These are phyloP conservation scores for Penicillium paradoxum DNA, from an alignment of 495 filamentous ascomycete species.

Conservation along the genomic window DNA sequence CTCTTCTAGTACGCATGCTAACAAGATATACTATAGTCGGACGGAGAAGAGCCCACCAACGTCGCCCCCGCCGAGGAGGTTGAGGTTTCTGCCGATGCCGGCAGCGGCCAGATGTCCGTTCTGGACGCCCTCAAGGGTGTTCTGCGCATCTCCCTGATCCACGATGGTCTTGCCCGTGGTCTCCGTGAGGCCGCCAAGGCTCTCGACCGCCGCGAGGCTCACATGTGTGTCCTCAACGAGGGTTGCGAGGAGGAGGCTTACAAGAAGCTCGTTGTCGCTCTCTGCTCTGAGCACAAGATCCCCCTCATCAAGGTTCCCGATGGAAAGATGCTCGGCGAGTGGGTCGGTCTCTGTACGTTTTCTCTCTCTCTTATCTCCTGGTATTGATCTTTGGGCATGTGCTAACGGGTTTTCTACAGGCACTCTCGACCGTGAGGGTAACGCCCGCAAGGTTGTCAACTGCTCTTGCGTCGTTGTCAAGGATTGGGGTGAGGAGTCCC, in stretches of 20 bases:
- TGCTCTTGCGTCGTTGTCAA: slow-evolving; percentile 99
- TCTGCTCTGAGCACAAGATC: slow-evolving; percentile 98
- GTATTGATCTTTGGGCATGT: neutral
- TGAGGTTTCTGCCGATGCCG: slow-evolving; percentile 81
- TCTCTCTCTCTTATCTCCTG: neutral
- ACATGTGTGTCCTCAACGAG: slow-evolving; percentile 99
- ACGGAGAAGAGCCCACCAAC: slow-evolving; percentile 79
- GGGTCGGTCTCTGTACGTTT: slow-evolving; percentile 96
- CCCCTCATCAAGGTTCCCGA: slow-evolving; percentile 99
- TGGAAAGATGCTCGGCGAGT: slow-evolving; percentile 98
- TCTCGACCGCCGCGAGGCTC: slow-evolving; percentile 93
- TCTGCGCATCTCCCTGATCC: slow-evolving; percentile 96
- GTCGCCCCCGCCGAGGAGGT: slow-evolving; percentile 80
- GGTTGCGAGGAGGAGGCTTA: slow-evolving; percentile 99
- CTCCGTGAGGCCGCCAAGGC: slow-evolving; percentile 97
- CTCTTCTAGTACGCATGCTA: slow-evolving; percentile 7
- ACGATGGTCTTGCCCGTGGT: slow-evolving; percentile 97
- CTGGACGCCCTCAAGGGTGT: slow-evolving; percentile 96
- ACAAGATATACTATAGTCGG: slow-evolving; percentile 50
- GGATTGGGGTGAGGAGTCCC: slow-evolving; percentile 99
- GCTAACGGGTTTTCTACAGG: slow-evolving; percentile 49
- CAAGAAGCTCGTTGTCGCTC: slow-evolving; percentile 98
- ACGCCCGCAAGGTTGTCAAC: slow-evolving; percentile 99
- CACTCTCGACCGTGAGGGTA: slow-evolving; percentile 97
- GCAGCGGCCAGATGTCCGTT: slow-evolving; percentile 89